Base-by-base conservation (phyloP, 345 rosid species). In the Boechera divaricarpa region DNA sequence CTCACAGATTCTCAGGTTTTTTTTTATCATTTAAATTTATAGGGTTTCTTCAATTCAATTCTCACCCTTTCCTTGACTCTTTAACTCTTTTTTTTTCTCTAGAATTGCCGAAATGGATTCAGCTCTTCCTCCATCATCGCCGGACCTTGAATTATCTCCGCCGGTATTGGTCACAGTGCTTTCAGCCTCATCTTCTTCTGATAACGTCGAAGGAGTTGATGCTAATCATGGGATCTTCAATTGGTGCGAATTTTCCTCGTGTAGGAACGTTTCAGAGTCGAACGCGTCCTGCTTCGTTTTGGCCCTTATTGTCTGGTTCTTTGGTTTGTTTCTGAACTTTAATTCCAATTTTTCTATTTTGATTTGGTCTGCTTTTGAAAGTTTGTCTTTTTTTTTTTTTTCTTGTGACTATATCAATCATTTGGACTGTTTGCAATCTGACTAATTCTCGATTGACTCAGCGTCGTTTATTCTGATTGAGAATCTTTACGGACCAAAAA, bases 301-400 rank as follows among this genome's bases (percentile, higher is more conserved):
- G 26, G 83, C 75, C 58, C 79, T 87, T 61, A 56, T 89, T 52
- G 54, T 87, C 70, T 94, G 92, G 90, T 73, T 86, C 70, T 78
- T 88, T 48, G 90, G 98, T 94, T 73, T 26, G 95, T 68, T 13
- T 67, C 42, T 26, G 0, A 33, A 64, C 60, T 24, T 63, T 2
- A 18, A 21, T 51, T 28, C 3, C 42, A 10, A 45, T 44, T 15
- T 21, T 51, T 28, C 38, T 38, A 64, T 28, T 53, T 63, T 55
- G 28, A 24, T 65, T 45, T 63, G 52, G 2, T 73, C 47, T 62
- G 7, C 16, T 36, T 16, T 72, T 4, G 6, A 79, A 51, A n/a
- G 16, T 62, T 24, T 39, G 54, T 36, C 51, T 51, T 28, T 26
- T 10, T 1, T 9, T 9, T 10, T n/a, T 26, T 21, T 21, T 21